Evolutionary conservation across 169 alveolate species (phyloP).

Genomic region (Plasmodium coatneyi): DNA sequence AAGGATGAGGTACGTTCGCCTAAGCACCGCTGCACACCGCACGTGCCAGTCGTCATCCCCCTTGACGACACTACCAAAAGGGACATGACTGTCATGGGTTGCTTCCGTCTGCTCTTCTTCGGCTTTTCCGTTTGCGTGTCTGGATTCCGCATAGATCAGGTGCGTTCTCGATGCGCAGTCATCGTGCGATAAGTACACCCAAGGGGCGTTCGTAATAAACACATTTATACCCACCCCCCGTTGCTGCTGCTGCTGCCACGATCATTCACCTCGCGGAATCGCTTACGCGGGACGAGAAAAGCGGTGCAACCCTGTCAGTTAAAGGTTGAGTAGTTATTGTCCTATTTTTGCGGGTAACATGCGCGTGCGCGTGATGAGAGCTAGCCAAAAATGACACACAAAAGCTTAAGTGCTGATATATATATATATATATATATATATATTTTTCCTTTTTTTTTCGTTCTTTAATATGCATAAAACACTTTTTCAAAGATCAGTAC

Average conservation of each 20-base stretch:
- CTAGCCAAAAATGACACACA: no score
- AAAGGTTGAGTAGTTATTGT: not conserved
- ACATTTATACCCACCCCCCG: no score
- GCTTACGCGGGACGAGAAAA: not conserved
- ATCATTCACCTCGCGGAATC: no score
- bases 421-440: no score
- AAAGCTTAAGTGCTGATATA: no score
- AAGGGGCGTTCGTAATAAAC: not conserved
- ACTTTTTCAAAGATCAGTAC: no score
- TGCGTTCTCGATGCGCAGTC: no score
- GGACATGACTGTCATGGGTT: not conserved
- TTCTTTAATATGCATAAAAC: no score
- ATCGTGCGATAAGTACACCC: not conserved
- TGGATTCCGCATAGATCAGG: conserved; percentile 30
- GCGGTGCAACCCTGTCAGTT: not conserved
- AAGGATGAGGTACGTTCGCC: no score
- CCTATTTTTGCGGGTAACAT: not conserved
- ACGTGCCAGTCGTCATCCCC: not conserved
- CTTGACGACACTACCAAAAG: conserved; percentile 9
- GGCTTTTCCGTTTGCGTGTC: conserved; percentile 3
- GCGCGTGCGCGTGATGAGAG: not conserved
- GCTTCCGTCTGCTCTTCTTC: conserved; percentile 7
- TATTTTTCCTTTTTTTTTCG: no score
- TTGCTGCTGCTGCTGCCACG: no score
- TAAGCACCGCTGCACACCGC: no score